These are phyloP conservation scores for Eucalyptus pauciflora DNA, from an alignment of 345 rosid genomes.

Conservation along the genomic window DNA sequence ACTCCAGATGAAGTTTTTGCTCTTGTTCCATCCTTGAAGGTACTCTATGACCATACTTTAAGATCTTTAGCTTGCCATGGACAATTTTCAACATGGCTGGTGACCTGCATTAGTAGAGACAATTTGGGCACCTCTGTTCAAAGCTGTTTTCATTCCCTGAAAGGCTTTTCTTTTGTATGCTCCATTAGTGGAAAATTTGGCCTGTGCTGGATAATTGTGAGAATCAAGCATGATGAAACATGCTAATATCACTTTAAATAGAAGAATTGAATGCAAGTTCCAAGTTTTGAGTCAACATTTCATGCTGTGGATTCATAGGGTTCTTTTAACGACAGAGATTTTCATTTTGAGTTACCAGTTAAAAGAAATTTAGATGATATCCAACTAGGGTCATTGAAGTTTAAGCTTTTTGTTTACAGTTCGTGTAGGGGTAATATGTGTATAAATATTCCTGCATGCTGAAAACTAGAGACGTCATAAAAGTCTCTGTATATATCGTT, in stretches of 20 bases:
- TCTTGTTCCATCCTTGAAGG: constrained; percentile 73
- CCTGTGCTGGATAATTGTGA: not conserved
- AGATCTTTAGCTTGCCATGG: not conserved
- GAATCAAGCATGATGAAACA: not conserved
- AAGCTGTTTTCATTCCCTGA: not conserved
- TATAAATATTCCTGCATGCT: not conserved
- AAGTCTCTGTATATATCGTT: not conserved
- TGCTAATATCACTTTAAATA: not conserved
- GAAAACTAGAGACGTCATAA: not conserved
- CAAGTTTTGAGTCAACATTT: not conserved
- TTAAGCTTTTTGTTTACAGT: not conserved
- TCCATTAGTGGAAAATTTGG: not conserved
- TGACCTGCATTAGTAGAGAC: not conserved
- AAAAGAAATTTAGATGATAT: not conserved
- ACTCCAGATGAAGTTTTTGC: constrained; percentile 68
- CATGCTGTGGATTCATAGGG: not conserved
- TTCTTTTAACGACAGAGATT: not conserved
- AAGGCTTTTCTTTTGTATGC: not conserved
- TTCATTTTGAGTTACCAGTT: not conserved
- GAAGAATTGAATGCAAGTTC: not conserved
- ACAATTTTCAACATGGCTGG: not conserved
- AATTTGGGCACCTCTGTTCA: not conserved
- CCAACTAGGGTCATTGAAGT: not conserved
- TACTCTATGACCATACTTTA: constrained; percentile 4
- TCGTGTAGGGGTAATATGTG: not conserved